Percentiles rank a stretch among this genome's conserved stretches.
phyloP scores from a whole-genome alignment of 208 protist genomes.

The Leishmania mexicana region DNA sequence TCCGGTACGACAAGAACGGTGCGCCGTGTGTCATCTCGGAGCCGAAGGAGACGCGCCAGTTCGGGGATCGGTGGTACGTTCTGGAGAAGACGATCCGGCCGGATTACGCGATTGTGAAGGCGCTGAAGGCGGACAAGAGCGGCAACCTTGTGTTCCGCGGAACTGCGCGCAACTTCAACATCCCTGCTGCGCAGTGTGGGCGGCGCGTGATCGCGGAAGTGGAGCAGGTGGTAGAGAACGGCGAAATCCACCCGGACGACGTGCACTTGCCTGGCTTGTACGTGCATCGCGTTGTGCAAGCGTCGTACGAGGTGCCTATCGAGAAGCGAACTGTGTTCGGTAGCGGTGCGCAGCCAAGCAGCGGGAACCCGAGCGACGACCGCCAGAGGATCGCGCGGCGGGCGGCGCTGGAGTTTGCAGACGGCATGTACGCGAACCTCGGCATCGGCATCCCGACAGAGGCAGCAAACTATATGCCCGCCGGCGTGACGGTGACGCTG shows the following conservation, averaged over 20 bases:
- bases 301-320: constrained; percentile 58
- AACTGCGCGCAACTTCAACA: constrained; percentile 97
- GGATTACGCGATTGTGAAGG: constrained; percentile 95
- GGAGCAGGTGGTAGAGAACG: constrained; percentile 95
- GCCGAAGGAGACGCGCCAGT: constrained; percentile 88
- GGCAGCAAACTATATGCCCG: constrained; percentile 90
- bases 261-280: constrained; percentile 96
- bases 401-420: constrained; percentile 94
- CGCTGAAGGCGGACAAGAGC: constrained; percentile 92
- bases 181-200: constrained; percentile 85
- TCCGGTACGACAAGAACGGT: constrained; percentile 92
- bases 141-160: constrained; percentile 89
- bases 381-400: constrained; percentile 93
- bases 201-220: constrained; percentile 95
- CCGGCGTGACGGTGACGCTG: constrained; percentile 86
- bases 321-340: constrained; percentile 53
- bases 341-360: constrained; percentile 40
- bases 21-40: constrained; percentile 64
- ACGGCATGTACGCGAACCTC: constrained; percentile 97
- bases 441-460: constrained; percentile 98
- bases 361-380: constrained; percentile 36
- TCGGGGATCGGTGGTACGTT: constrained; percentile 92
- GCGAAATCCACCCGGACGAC: constrained; percentile 92
- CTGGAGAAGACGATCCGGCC: constrained; percentile 93
- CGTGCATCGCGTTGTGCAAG: constrained; percentile 91